phyloP scores from a whole-genome alignment of 1,284 basidiomycete genomes.

The Cutaneotrichosporon sp. region DNA sequence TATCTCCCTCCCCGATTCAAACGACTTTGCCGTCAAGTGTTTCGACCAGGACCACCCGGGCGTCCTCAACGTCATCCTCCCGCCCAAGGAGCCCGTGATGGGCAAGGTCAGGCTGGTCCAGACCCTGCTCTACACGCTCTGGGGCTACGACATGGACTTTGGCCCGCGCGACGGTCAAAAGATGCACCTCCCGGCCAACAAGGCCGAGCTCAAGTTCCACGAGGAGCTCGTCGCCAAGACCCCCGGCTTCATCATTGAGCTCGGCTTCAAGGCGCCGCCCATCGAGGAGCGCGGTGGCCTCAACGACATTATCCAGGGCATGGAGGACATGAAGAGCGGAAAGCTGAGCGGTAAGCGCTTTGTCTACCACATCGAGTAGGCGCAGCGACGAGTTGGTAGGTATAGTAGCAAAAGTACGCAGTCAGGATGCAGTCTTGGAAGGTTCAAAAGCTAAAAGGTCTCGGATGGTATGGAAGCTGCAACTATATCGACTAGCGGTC shows the following conservation, averaged over 20 bases:
- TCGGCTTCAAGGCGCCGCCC: conserved; percentile 31
- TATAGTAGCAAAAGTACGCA: no score
- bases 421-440: no score
- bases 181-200: conserved; percentile 19
- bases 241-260: conserved; percentile 22
- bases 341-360: conserved; percentile 17
- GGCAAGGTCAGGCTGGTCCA: conserved; percentile 22
- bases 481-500: no score
- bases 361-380: conserved; percentile 17
- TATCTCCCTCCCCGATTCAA: conserved; percentile 32
- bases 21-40: conserved; percentile 25
- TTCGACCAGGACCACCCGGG: conserved; percentile 26
- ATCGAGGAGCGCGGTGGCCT: conserved; percentile 25
- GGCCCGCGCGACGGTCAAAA: conserved; percentile 19
- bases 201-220: conserved; percentile 25
- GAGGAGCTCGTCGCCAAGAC: conserved; percentile 21
- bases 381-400: no score
- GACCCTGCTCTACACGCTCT: conserved; percentile 37
- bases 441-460: no score
- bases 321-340: conserved; percentile 22
- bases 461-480: no score
- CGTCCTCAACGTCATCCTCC: conserved; percentile 31
- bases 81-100: conserved; percentile 23
- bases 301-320: conserved; percentile 26
- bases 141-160: conserved; percentile 35